Evolutionary conservation across 495 filamentous ascomycete genomes (phyloP).

Genomic region (Usnea hakonensis): DNA sequence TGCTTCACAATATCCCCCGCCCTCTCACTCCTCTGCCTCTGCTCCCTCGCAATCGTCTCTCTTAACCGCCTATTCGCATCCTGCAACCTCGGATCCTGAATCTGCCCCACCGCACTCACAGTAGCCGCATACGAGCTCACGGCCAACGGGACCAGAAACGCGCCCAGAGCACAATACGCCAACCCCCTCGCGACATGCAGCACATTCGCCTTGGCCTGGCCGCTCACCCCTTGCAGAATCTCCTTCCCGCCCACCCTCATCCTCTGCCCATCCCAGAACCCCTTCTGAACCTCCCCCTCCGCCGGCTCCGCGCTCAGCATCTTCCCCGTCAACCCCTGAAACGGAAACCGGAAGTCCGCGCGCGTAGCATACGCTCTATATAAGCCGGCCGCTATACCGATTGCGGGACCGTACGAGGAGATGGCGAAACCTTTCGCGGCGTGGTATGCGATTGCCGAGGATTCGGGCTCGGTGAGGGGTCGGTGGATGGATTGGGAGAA

Average conservation of each 20-base stretch:
- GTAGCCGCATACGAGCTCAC: conserved; percentile 14
- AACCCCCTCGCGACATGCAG: conserved; percentile 3
- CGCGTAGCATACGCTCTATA: conserved; percentile 12
- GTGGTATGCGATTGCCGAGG: conserved; percentile 9
- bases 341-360: conserved; percentile 12
- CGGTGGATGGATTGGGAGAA: not conserved
- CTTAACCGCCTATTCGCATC: not conserved
- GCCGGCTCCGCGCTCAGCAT: not conserved
- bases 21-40: not conserved
- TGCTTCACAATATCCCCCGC: not conserved
- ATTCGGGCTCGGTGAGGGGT: conserved; percentile 11
- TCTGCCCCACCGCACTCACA: conserved; percentile 9
- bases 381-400: not conserved
- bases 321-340: conserved; percentile 12
- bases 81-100: conserved; percentile 16
- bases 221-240: not conserved
- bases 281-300: not conserved
- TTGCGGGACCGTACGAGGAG: conserved; percentile 6
- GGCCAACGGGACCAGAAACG: not conserved
- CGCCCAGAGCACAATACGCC: conserved; percentile 5
- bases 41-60: not conserved
- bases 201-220: not conserved
- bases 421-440: conserved; percentile 6
- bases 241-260: conserved; percentile 11
- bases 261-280: conserved; percentile 17